phyloP scores from a whole-genome alignment of 2,329 filamentous ascomycete genomes.

The Chrysoporthe puriensis region DNA sequence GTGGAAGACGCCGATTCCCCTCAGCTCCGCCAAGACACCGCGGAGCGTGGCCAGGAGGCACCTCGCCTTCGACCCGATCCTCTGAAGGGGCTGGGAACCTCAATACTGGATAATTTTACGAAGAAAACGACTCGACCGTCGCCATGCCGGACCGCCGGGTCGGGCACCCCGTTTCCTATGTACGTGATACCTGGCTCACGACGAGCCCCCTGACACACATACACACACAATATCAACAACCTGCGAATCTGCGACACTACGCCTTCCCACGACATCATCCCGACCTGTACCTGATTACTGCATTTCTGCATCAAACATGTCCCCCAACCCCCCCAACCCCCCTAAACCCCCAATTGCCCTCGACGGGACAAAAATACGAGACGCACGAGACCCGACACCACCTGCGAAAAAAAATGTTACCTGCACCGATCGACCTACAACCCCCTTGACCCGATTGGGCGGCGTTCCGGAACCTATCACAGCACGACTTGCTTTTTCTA shows the following conservation, averaged over 20 bases:
- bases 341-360: neutral
- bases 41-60: conserved; percentile 72
- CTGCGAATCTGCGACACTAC: conserved; percentile 6
- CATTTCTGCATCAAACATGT: neutral
- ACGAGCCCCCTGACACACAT: conserved; percentile 9
- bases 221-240: conserved; percentile 1
- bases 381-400: neutral
- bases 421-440: neutral
- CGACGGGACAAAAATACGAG: neutral
- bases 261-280: conserved; percentile 14
- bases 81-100: neutral
- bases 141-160: conserved; percentile 1
- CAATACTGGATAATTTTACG: conserved; percentile 1
- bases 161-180: conserved; percentile 19
- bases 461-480: conserved; percentile 5
- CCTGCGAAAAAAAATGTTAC: neutral
- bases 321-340: neutral
- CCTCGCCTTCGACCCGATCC: conserved; percentile 79
- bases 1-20: conserved; percentile 78
- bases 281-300: conserved; percentile 6
- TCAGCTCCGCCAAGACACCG: conserved; percentile 55
- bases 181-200: conserved; percentile 29
- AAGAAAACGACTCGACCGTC: conserved; percentile 4
- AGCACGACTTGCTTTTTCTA: conserved; percentile 1
- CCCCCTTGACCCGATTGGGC: conserved; percentile 4